Conservation (phyloP, 306 rosid genomes). For the Quercus mongolica region DNA sequence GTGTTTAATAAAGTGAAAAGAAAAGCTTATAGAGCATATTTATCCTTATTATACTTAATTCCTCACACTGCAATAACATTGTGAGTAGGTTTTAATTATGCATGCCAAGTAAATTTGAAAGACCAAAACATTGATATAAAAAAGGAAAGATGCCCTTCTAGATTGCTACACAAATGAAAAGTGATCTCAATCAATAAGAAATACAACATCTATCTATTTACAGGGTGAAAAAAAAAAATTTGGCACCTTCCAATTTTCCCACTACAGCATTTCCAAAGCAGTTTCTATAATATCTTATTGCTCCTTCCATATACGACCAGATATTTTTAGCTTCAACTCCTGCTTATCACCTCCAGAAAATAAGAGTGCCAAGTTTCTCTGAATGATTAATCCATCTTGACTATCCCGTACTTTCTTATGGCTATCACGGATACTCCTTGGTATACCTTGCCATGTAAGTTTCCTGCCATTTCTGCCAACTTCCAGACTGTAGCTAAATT, state of each 20-base stretch:
- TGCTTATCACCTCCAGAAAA: constrained; percentile 41
- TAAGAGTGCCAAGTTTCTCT: constrained; percentile 46
- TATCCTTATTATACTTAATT: background rate
- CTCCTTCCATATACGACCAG: constrained; percentile 54
- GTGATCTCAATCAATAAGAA: constrained; percentile 5
- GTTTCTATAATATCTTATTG: constrained; percentile 11
- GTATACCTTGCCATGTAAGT: constrained; percentile 55
- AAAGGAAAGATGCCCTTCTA: background rate
- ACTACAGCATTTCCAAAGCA: background rate
- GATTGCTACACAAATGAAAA: background rate
- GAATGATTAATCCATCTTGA: constrained; percentile 53
- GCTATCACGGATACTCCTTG: constrained; percentile 52
- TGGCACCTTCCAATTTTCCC: background rate
- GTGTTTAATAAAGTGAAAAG: too few relatives aligned
- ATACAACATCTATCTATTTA: constrained; percentile 11
- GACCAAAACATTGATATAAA: background rate
- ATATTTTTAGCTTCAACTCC: constrained; percentile 51
- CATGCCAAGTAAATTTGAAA: background rate
- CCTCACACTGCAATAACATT: background rate
- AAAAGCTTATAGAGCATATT: background rate
- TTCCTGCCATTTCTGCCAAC: constrained; percentile 51
- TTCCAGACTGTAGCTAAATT: constrained; percentile 48
- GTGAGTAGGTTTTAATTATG: background rate
- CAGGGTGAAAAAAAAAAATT: background rate
- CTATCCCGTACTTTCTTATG: constrained; percentile 52